phyloP scores from a whole-genome alignment of 2,329 filamentous ascomycete genomes.

The Hymenotorrendiella dingleyae region DNA sequence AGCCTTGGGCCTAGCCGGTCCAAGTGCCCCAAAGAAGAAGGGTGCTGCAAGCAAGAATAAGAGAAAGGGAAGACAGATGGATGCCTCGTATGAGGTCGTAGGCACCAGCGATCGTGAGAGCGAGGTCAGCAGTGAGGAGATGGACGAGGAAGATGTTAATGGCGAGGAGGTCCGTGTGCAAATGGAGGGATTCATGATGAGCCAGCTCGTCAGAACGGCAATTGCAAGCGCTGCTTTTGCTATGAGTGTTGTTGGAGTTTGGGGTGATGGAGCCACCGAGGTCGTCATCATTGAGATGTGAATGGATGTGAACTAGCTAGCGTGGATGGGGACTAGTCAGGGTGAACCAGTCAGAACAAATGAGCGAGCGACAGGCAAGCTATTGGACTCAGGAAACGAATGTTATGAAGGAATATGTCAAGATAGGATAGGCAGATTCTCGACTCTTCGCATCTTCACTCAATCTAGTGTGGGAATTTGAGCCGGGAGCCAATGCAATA shows the following conservation, averaged over 20 bases:
- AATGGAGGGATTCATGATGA: conserved; percentile 49
- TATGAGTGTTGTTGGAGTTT: conserved; percentile 59
- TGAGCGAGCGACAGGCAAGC: no score
- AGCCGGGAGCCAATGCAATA: no score
- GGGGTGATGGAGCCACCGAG: conserved; percentile 52
- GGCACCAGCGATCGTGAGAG: conserved; percentile 38
- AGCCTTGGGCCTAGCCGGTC: background rate
- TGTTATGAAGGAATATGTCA: no score
- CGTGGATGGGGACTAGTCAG: background rate
- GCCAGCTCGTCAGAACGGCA: conserved; percentile 48
- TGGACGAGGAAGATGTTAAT: conserved; percentile 46
- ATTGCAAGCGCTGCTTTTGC: conserved; percentile 52
- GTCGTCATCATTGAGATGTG: conserved; percentile 26
- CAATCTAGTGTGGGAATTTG: no score
- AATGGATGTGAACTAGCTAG: conserved; percentile 2
- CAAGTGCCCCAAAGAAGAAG: conserved; percentile 3
- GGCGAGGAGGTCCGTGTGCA: conserved; percentile 55
- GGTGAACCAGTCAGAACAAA: no score
- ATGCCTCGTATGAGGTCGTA: conserved; percentile 67
- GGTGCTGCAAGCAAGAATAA: conserved; percentile 20
- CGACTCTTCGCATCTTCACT: background rate
- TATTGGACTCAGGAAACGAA: no score
- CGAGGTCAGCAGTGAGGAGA: conserved; percentile 44
- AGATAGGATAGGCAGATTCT: background rate
- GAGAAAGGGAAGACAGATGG: conserved; percentile 39